A percentile compares a stretch with the other conserved stretches of the same genome.
Conservation (phyloP, 2,329 filamentous ascomycete genomes). For the Davidsoniella neocaledoniae region DNA sequence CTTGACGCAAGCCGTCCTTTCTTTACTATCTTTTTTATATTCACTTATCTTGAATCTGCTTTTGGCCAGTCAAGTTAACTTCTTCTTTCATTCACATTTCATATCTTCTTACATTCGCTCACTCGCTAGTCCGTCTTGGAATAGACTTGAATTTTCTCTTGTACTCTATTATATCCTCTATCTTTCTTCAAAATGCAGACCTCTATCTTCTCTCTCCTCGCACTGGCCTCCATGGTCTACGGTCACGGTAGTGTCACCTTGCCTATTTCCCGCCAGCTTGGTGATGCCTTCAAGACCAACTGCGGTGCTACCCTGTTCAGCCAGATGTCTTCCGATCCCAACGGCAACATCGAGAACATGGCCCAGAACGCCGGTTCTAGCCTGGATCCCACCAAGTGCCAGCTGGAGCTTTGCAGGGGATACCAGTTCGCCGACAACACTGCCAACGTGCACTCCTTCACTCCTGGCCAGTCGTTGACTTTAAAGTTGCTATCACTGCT, state of each 20-base stretch:
- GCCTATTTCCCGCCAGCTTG: constrained; percentile 25
- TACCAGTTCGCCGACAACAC: constrained; percentile 29
- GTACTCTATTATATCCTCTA: background rate
- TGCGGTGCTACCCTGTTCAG: constrained; percentile 27
- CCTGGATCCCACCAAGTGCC: constrained; percentile 16
- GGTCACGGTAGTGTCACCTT: constrained; percentile 28
- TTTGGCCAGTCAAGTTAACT: constrained; percentile 1
- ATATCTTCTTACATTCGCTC: background rate
- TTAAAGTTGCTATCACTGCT: constrained; percentile 26
- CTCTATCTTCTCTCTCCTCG: constrained; percentile 6
- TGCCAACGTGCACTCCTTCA: constrained; percentile 26
- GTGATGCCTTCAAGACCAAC: constrained; percentile 25
- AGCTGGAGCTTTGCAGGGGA: constrained; percentile 27
- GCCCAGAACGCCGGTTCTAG: constrained; percentile 15
- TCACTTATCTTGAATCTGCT: background rate
- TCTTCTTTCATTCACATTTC: constrained; percentile 4
- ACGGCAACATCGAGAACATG: constrained; percentile 24
- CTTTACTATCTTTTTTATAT: constrained; percentile 1
- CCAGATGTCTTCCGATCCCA: constrained; percentile 20
- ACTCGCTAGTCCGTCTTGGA: background rate
- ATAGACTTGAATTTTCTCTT: background rate
- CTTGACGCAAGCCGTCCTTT: constrained; percentile 6
- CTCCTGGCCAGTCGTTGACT: constrained; percentile 26
- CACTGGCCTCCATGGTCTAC: constrained; percentile 17
- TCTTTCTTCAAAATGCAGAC: constrained; percentile 10